Evolutionary conservation across 768 basidiomycete species (phyloP).

Genomic region (Mycena albidolilacea): DNA sequence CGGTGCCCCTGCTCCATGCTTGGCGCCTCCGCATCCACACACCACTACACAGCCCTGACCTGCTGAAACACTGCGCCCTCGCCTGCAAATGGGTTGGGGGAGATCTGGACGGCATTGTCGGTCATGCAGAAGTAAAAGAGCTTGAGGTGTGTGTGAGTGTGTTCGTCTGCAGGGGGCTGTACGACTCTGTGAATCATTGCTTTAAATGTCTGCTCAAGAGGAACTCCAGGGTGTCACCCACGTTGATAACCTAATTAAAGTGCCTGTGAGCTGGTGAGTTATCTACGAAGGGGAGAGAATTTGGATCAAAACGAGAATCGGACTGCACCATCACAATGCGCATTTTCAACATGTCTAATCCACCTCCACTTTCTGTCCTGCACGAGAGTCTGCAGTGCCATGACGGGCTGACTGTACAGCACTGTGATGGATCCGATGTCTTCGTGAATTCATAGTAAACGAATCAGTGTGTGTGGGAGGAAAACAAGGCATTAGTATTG

Average conservation of each 20-base stretch:
- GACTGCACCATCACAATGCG: slow-evolving; percentile 55
- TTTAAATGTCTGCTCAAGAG: slow-evolving; percentile 71
- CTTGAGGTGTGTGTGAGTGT: slow-evolving; percentile 63
- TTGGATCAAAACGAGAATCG: neutral
- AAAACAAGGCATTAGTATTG: neutral
- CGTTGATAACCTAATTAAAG: slow-evolving; percentile 66
- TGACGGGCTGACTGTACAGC: slow-evolving; percentile 73
- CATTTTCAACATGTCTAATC: slow-evolving; percentile 72
- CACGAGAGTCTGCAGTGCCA: slow-evolving; percentile 69
- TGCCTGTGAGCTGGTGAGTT: too few species aligned
- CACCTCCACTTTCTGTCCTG: slow-evolving; percentile 69
- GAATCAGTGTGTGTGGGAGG: too few species aligned
- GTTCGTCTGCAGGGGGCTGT: slow-evolving; percentile 71
- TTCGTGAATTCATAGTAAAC: slow-evolving; percentile 17
- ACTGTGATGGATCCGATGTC: slow-evolving; percentile 72
- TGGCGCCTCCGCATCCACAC: slow-evolving; percentile 58
- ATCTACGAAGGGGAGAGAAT: too few species aligned
- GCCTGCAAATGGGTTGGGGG: slow-evolving; percentile 49
- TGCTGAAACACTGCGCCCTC: slow-evolving; percentile 66
- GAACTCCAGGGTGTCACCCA: slow-evolving; percentile 73
- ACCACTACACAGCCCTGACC: slow-evolving; percentile 55
- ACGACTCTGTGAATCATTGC: slow-evolving; percentile 74
- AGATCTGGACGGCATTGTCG: slow-evolving; percentile 64
- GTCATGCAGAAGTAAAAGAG: slow-evolving; percentile 71
- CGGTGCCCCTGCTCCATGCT: slow-evolving; percentile 69